These are phyloP conservation scores for Melastoma malabathricum DNA, from an alignment of 345 rosid genomes.

Conservation along the genomic window DNA sequence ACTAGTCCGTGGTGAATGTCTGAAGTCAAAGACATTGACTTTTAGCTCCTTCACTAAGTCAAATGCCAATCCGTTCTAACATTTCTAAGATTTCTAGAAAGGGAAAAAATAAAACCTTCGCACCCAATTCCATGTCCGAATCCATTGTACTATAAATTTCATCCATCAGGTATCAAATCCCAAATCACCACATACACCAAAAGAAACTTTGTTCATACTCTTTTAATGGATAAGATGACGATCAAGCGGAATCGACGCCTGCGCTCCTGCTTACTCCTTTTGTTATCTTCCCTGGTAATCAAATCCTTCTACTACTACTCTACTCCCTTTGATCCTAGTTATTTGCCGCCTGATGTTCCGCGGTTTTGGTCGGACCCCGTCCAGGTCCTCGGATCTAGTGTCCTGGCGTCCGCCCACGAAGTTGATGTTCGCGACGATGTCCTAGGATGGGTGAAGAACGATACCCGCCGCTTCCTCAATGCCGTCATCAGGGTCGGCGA, in stretches of 20 bases:
- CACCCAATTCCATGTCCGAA: too few species aligned
- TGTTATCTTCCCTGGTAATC: background rate
- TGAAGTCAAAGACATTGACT: too few species aligned
- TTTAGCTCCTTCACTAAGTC: too few species aligned
- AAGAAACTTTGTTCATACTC: too few species aligned
- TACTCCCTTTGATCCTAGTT: background rate
- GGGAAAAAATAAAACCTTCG: too few species aligned
- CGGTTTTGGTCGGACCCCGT: too few species aligned
- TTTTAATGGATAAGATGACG: background rate
- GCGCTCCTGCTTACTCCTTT: slow-evolving; percentile 1
- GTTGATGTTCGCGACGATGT: slow-evolving; percentile 8
- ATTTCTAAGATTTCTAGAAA: too few species aligned
- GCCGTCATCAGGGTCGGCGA: slow-evolving; percentile 31
- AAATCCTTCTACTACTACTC: background rate
- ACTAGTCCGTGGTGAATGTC: too few species aligned
- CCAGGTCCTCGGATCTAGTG: background rate
- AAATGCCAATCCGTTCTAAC: too few species aligned
- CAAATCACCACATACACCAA: too few species aligned
- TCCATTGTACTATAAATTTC: too few species aligned
- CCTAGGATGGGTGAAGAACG: slow-evolving; percentile 27
- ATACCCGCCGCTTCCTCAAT: slow-evolving; percentile 22
- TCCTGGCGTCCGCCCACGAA: slow-evolving; percentile 7
- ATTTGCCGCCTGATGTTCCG: background rate
- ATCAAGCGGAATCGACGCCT: background rate
- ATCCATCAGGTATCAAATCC: too few species aligned